These are phyloP conservation scores for Serpula lacrymans DNA, from an alignment of 768 basidiomycete genomes.

Conservation along the genomic window DNA sequence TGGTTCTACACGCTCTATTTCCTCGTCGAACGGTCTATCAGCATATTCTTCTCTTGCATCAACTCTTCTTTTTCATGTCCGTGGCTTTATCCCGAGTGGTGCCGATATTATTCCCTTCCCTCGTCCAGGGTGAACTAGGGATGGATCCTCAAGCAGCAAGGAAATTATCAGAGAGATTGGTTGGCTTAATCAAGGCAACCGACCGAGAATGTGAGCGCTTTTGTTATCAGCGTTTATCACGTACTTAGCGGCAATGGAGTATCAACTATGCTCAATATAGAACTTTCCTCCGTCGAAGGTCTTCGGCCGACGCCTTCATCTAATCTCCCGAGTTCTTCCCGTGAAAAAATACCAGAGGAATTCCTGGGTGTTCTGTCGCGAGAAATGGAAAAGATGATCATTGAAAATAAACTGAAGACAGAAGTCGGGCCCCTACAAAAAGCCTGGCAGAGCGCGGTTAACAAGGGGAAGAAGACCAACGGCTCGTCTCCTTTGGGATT, in stretches of 20 bases:
- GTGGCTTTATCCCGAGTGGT: conserved; percentile 69
- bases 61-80: conserved; percentile 70
- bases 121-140: conserved; percentile 24
- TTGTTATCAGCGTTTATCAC: too few species aligned
- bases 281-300: conserved; percentile 50
- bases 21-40: conserved; percentile 71
- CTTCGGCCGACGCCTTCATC: conserved; percentile 18
- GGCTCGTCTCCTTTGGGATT: not conserved
- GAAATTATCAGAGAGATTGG: conserved; percentile 43
- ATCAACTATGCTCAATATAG: conserved; percentile 48
- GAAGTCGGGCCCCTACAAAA: conserved; percentile 53
- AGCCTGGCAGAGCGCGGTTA: conserved; percentile 47
- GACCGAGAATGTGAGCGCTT: conserved; percentile 53
- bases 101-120: conserved; percentile 56
- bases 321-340: conserved; percentile 19
- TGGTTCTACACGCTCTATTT: conserved; percentile 43
- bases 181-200: conserved; percentile 37
- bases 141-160: conserved; percentile 20
- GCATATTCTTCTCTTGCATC: conserved; percentile 74
- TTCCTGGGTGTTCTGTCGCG: conserved; percentile 39
- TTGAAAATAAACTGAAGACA: conserved; percentile 58
- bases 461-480: conserved; percentile 7
- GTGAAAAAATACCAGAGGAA: conserved; percentile 27
- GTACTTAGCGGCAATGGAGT: conserved; percentile 28
- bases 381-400: conserved; percentile 65